phyloP scores from a whole-genome alignment of 2,329 filamentous ascomycete genomes.

The Calonectria pauciramosa region DNA sequence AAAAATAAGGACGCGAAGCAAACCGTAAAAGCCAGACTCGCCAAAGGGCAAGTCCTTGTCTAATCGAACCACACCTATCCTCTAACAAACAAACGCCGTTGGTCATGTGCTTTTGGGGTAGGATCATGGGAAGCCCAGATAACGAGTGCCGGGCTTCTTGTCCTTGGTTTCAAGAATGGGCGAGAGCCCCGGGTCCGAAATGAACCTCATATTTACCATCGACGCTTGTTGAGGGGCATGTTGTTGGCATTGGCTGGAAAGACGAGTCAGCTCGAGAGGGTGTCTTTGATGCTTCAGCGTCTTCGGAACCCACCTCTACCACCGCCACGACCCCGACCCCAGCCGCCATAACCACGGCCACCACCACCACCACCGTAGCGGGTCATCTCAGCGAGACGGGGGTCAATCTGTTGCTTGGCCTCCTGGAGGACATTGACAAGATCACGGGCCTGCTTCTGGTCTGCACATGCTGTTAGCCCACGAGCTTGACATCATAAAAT shows the following conservation, averaged over 20 bases:
- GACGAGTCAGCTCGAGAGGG: constrained; percentile 53
- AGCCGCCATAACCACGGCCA: constrained; percentile 79
- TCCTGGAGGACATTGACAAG: constrained; percentile 92
- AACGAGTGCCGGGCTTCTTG: constrained; percentile 34
- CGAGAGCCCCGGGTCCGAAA: constrained; percentile 23
- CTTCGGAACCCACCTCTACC: constrained; percentile 64
- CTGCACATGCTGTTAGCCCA: constrained; percentile 63
- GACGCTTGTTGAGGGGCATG: constrained; percentile 63
- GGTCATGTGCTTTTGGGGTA: constrained; percentile 43
- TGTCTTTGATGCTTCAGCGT: constrained; percentile 48
- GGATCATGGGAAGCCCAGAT: constrained; percentile 27
- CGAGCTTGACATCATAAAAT: neutral
- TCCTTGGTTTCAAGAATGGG: constrained; percentile 31
- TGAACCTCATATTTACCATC: constrained; percentile 59
- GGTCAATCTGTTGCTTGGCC: constrained; percentile 98
- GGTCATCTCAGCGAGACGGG: constrained; percentile 94
- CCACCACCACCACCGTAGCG: constrained; percentile 91
- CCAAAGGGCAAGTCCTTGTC: constrained; percentile 41
- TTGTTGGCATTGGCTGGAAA: constrained; percentile 63
- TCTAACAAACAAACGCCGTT: constrained; percentile 49
- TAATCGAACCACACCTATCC: constrained; percentile 44
- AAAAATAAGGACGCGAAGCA: constrained; percentile 38
- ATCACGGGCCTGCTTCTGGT: constrained; percentile 96
- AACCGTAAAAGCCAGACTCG: constrained; percentile 45
- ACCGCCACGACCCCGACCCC: constrained; percentile 73